Evolutionary conservation across 2,329 filamentous ascomycete species (phyloP), one percentile per base, ranked within the genome.

Genomic region (Aspergillus puulaauensis): DNA sequence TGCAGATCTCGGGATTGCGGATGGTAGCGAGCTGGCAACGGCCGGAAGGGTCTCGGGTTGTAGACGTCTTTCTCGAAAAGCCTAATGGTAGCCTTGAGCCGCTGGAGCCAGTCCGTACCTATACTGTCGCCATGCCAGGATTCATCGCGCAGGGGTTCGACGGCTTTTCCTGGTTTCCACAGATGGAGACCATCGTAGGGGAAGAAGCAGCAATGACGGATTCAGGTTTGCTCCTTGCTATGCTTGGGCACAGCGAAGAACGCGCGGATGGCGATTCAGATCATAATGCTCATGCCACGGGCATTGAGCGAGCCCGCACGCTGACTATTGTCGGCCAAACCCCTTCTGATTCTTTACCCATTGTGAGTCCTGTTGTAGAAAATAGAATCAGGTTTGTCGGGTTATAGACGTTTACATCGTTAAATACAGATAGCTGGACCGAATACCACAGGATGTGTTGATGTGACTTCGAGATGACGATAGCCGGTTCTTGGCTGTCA

Each of bases 81-180:
- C 58, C 48, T 15, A 56, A 62, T 21, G 52, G 35, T 19, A 11
- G 21, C 21, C 33, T 47, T 21, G 52, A 54, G 23, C 53, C 27
- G 15, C 52, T 64, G 2, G 39, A 56, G 11, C 57, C 46, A 4
- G 21, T 7, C 19, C 47, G 39, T 7, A 51, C 24, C 12, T 64
- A 64, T 37, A 60, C 57, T 35, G 57, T 64, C 15, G 50, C 55
- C 3, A 52, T 60, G 52, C 39, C 52, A 5, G 45, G 48, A 7
- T 69, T 68, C 49, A 66, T 69, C 21, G 63, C 59, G 19, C 46
- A 47, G 8, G 66, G 66, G 2, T 69, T 62, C 37, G 66, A 69
- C 31, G 66, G 64, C 1, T 68, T 68, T 39, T 57, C 55, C 14
- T 62, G 59, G 53, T 65, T 68, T 27, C 33, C 31, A 35, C 54